phyloP scores from a whole-genome alignment of 768 basidiomycete species.

The Hericium rajendrae region DNA sequence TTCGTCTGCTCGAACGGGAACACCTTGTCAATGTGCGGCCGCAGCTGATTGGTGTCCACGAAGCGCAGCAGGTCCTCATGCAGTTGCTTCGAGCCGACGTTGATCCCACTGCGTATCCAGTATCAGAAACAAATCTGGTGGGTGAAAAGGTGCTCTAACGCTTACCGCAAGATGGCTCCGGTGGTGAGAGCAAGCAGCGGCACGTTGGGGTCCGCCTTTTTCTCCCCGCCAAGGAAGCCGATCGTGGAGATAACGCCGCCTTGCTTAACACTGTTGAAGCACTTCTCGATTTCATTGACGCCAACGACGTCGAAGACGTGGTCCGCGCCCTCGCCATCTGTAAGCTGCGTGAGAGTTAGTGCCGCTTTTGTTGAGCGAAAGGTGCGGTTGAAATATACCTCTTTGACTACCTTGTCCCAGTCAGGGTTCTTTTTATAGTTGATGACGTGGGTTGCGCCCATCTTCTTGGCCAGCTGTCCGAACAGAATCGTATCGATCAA shows the following conservation, averaged over 20 bases:
- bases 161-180: not conserved
- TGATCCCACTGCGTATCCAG: not conserved
- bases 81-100: not conserved
- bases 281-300: not conserved
- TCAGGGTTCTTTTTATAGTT: slow-evolving; percentile 50
- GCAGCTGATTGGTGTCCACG: not conserved
- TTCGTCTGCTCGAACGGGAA: slow-evolving; percentile 1
- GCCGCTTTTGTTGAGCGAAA: not conserved
- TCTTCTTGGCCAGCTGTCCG: slow-evolving; percentile 29
- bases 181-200: not conserved
- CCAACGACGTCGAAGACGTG: slow-evolving; percentile 3
- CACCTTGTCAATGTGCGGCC: not conserved
- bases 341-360: not conserved
- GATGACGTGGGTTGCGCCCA: slow-evolving; percentile 47
- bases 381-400: not conserved
- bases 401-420: slow-evolving; percentile 33
- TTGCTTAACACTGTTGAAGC: not conserved
- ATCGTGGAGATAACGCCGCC: slow-evolving; percentile 2
- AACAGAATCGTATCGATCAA: not conserved
- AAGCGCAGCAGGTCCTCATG: slow-evolving; percentile 1
- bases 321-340: not conserved
- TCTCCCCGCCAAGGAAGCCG: slow-evolving; percentile 1
- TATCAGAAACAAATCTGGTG: not conserved
- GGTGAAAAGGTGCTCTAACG: too few species aligned
- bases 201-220: not conserved